Conservation (phyloP, 352 stramenopile species). For the Pythium brachiatum region DNA sequence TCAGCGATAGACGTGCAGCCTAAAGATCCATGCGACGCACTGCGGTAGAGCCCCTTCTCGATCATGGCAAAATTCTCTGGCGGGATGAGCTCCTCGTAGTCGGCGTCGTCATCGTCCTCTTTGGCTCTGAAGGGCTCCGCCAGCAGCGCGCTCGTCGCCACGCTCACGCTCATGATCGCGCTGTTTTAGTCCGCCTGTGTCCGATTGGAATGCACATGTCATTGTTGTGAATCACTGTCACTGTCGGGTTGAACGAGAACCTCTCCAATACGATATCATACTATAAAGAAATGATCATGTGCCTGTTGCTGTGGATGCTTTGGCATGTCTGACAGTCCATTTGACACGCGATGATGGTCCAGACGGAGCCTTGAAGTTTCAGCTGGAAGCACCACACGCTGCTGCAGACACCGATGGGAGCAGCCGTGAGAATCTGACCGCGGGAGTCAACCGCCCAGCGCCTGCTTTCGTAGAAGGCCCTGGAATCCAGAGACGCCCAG, state of each 20-base stretch:
- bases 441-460: not conserved
- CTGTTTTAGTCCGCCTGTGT: not conserved
- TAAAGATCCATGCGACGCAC: conserved; percentile 25
- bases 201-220: not conserved
- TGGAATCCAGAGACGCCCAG: not conserved
- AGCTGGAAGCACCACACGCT: too few relatives aligned
- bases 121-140: conserved; percentile 22
- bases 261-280: too few relatives aligned
- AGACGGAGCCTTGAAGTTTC: too few relatives aligned
- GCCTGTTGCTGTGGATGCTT: too few relatives aligned
- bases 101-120: conserved; percentile 61
- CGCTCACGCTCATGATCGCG: conserved; percentile 1
- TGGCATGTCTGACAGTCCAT: too few relatives aligned
- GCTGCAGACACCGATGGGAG: too few relatives aligned
- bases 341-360: too few relatives aligned
- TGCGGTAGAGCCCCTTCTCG: conserved; percentile 82
- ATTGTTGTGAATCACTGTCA: not conserved
- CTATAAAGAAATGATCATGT: too few relatives aligned
- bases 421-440: too few relatives aligned
- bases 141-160: conserved; percentile 10
- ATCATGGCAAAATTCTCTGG: conserved; percentile 90
- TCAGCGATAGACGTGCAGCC: not conserved
- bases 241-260: not conserved
- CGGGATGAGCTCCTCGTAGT: conserved; percentile 84
- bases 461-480: not conserved